Evolutionary conservation across 345 rosid genomes (phyloP), one percentile per base, ranked within the genome.

Genomic region (Toxicodendron radicans): DNA sequence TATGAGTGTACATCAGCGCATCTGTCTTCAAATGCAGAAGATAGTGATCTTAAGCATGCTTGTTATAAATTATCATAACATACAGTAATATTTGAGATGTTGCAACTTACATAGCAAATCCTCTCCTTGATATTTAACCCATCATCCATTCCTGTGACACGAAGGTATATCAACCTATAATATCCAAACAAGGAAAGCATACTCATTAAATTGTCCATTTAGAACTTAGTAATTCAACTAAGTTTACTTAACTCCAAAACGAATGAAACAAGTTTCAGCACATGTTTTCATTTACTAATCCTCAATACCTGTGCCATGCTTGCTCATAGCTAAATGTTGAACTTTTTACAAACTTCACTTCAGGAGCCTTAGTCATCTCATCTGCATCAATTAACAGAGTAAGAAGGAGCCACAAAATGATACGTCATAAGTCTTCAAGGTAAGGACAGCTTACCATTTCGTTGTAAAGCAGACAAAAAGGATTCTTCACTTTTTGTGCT

Each of bases 261-360:
- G 20, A 43, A 60, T 60, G 16, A 65, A 70, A 70, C 10, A 75
- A 46, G 30, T 52, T 43, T 66, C 67, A 57, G 14, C 13, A 68
- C 21, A 35, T 54, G 11, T 64, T 74, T 65, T 41, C 43, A 38
- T 38, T 38, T 38, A 21, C 49, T 60, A 3, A 69, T 76, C 53
- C 62, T 65, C 70, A 70, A 58, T 83, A 95, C 98, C 98, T 91
- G 80, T 95, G 98, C 98, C 99, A 95, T 23, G 99, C 98, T 86
- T 95, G 99, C 82, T 95, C 99, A 65, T 95, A 91, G 86, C 98
- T 90, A 86, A 95, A 95, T 76, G 92, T 81, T 59, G 99, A 90
- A 81, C 98, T 91, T 85, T 93, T 93, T 46, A 95, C 96, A 63
- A 93, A 85, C 80, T 85, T 84, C 79, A 95, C 90, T 27, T 73